Evolutionary conservation across 164 flowering plant genomes (phyloP), one percentile per base, ranked within the genome.

Genomic region (Sextonia rubra): DNA sequence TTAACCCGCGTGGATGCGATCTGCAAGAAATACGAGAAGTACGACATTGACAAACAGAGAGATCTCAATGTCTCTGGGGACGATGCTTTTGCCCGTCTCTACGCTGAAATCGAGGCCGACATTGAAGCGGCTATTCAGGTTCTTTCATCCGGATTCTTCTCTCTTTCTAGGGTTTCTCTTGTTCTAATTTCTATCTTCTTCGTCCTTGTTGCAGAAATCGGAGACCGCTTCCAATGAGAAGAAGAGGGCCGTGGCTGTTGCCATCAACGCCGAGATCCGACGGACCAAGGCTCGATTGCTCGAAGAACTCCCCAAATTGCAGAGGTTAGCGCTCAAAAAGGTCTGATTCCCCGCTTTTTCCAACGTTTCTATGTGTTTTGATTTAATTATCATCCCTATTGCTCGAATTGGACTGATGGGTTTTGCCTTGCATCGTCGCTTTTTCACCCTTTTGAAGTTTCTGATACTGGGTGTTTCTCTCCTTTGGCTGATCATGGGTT

Each of bases 261-360:
- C 98, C 12, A 23, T 92, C 76, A 90, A 94, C 69, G 97, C 98
- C 0, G 98, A 94, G 87, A 86, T 94, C 71, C 95, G 98, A n/a
- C 82, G 98, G 11, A 90, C 86, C 29, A 92, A 94, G 77, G 97
- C 97, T 64, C 80, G 88, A 27, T 86, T 92, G 83, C 84, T 91
- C 2, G 97, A 92, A 78, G 97, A 92, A 67, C 85, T 94, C 22
- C 95, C 93, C 3, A 94, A 94, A 79, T 80, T 94, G 86, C 88
- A 92, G 85, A 87, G 91, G 71, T 76, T 94, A 70, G 94, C 97
- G 12, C 44, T 82, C 14, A 91, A 91, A 76, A 91, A 86, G 97
- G 98, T 91, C 24, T 14, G n/a, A 4, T 29, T 66, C 37, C 24
- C 24, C 44, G 22, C n/a, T 52, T 4, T 17, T 12, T 7, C 0